phyloP scores from a whole-genome alignment of 352 stramenopile genomes.

The Pythium pectinolyticum region DNA sequence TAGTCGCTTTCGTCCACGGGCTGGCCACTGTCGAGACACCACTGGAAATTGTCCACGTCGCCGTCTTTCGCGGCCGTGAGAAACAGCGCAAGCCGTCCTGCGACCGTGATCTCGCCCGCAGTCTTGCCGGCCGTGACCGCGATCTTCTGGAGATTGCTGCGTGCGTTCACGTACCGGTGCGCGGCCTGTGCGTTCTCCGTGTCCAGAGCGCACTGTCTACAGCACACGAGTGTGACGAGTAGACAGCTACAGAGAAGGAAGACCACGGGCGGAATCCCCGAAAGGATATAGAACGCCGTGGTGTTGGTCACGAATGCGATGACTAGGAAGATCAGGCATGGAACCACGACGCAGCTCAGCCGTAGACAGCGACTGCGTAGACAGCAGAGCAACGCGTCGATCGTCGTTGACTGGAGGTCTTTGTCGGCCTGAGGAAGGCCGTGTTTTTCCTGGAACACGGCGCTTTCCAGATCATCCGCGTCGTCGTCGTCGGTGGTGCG shows the following conservation, averaged over 20 bases:
- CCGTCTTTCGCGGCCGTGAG: conserved; percentile 51
- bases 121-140: conserved; percentile 41
- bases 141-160: conserved; percentile 50
- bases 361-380: conserved; percentile 60
- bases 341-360: conserved; percentile 53
- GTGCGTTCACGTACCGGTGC: conserved; percentile 49
- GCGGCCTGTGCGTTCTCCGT: conserved; percentile 57
- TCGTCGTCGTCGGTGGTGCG: conserved; percentile 21
- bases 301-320: conserved; percentile 41
- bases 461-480: conserved; percentile 40
- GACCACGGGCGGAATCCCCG: conserved; percentile 36
- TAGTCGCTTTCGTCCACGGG: conserved; percentile 62
- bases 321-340: conserved; percentile 54
- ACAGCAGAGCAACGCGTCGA: conserved; percentile 63
- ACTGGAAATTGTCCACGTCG: conserved; percentile 47
- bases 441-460: conserved; percentile 65
- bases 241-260: conserved; percentile 41
- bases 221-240: conserved; percentile 50
- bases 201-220: conserved; percentile 49
- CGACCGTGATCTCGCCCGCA: conserved; percentile 33
- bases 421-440: conserved; percentile 18
- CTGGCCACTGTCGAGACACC: conserved; percentile 63
- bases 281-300: conserved; percentile 49
- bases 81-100: conserved; percentile 63
- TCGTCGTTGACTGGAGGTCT: conserved; percentile 34